Evolutionary conservation across 2,329 filamentous ascomycete genomes (phyloP).

Genomic region (Colletotrichum falcatum): DNA sequence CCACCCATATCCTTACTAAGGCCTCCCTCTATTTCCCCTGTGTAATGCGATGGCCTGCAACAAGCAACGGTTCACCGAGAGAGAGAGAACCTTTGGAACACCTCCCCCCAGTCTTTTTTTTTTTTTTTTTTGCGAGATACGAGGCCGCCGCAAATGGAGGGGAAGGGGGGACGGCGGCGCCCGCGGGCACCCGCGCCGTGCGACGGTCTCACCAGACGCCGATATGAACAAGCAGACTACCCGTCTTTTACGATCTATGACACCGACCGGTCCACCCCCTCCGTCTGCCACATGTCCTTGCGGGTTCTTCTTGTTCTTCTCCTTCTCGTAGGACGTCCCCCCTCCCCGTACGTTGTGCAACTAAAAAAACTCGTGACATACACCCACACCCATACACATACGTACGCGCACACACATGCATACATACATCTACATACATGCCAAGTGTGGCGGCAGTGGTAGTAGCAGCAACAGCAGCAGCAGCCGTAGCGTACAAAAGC

Average conservation of each 20-base stretch:
- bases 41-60: neutral
- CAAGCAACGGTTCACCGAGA: neutral
- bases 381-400: neutral
- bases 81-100: neutral
- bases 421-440: neutral
- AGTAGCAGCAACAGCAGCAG: too few species aligned
- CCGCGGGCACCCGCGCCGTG: neutral
- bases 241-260: slow-evolving; percentile 37
- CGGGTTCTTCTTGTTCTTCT: neutral
- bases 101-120: neutral
- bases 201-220: slow-evolving; percentile 34
- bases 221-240: slow-evolving; percentile 40
- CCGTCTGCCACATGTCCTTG: neutral
- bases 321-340: neutral
- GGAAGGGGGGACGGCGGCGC: neutral
- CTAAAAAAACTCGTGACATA: neutral
- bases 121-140: neutral
- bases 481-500: neutral
- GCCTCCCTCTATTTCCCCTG: too few species aligned
- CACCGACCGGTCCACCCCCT: neutral
- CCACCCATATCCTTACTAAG: neutral
- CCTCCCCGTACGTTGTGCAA: neutral
- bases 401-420: neutral
- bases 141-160: neutral
- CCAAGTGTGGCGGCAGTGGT: neutral